Percentiles rank a stretch among this genome's conserved stretches.
Conservation (phyloP, 78 protist species). For the Bigelowiella natans region DNA sequence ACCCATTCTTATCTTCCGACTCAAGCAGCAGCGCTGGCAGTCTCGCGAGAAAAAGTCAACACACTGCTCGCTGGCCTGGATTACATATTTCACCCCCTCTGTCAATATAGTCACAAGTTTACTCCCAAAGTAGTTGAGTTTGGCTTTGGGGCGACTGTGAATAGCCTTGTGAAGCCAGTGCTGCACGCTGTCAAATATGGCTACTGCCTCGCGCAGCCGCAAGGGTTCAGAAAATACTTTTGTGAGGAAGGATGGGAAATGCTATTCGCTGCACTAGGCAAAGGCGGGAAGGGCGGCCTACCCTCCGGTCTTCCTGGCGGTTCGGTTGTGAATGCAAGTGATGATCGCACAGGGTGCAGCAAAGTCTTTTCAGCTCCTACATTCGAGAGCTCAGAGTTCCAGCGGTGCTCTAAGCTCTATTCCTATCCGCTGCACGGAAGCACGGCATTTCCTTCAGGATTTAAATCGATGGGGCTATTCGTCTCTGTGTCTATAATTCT, state of each 20-base stretch:
- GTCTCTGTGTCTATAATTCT: background rate
- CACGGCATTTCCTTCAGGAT: background rate
- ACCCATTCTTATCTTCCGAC: too few species aligned
- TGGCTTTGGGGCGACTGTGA: background rate
- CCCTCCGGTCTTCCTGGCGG: too few species aligned
- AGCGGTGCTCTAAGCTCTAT: background rate
- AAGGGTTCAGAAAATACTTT: background rate
- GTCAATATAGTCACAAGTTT: too few species aligned
- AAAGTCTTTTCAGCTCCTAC: too few species aligned
- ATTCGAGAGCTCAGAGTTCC: background rate
- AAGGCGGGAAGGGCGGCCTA: too few species aligned
- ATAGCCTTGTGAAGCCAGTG: background rate
- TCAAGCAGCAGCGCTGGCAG: too few species aligned
- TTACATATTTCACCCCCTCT: too few species aligned
- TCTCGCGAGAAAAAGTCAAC: too few species aligned
- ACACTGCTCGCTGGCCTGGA: too few species aligned
- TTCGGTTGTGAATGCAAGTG: background rate
- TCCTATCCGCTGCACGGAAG: background rate
- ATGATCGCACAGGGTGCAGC: background rate
- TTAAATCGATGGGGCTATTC: background rate
- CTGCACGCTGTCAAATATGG: background rate
- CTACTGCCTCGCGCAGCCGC: background rate
- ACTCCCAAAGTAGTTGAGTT: too few species aligned
- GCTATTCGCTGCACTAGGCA: background rate
- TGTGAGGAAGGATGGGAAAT: background rate